Percentiles rank a stretch among this genome's conserved stretches.
Conservation (phyloP, 73 alveolate species). For the Paramecium caudatum region DNA sequence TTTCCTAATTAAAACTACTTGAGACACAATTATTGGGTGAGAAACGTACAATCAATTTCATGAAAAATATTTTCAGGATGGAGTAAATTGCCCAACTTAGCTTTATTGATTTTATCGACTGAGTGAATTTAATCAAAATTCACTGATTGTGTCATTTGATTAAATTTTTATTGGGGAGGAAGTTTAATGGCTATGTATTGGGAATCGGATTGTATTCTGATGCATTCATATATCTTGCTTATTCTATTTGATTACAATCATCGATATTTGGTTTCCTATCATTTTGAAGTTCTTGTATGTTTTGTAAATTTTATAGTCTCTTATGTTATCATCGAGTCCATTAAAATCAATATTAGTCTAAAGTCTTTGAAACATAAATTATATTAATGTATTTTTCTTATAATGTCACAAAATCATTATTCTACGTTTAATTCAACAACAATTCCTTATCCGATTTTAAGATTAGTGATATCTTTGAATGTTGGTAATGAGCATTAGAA, state of each 20-base stretch:
- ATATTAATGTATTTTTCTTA: conserved; percentile 24
- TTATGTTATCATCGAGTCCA: too few species aligned
- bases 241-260: too few species aligned
- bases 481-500: conserved; percentile 90
- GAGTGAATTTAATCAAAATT: not conserved
- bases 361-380: not conserved
- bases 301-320: too few species aligned
- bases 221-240: conserved; percentile 40
- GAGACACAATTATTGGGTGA: not conserved
- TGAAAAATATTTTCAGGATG: conserved; percentile 11
- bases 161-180: not conserved
- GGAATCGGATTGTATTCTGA: not conserved
- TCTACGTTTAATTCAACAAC: conserved; percentile 88
- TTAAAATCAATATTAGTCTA: not conserved
- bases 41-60: not conserved
- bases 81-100: not conserved
- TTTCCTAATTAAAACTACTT: not conserved
- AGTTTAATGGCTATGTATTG: not conserved
- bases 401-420: conserved; percentile 41
- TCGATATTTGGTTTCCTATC: too few species aligned
- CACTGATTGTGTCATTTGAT: not conserved
- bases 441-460: conserved; percentile 95
- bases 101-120: not conserved
- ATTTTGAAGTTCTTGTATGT: too few species aligned
- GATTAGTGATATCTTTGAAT: conserved; percentile 93